phyloP scores from a whole-genome alignment of 495 filamentous ascomycete species.

The Trichoderma virens region DNA sequence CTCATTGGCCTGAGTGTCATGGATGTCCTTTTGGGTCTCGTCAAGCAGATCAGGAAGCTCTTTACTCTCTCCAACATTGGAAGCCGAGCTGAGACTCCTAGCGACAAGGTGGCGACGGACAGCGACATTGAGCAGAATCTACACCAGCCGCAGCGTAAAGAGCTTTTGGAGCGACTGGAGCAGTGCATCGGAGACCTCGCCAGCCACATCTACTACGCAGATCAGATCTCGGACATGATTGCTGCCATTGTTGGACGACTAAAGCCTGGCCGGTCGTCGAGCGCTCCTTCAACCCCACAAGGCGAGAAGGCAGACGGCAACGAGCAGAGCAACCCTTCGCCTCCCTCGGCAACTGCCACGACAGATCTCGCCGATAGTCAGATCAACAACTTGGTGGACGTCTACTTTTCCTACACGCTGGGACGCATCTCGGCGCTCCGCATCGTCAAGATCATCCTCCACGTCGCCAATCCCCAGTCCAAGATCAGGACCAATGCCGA shows the following conservation, averaged over 20 bases:
- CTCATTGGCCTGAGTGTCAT: slow-evolving; percentile 91
- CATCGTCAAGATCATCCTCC: slow-evolving; percentile 69
- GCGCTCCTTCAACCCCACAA: slow-evolving; percentile 30
- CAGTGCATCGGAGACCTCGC: slow-evolving; percentile 77
- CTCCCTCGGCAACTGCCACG: slow-evolving; percentile 16
- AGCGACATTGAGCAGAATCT: slow-evolving; percentile 12
- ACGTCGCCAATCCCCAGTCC: slow-evolving; percentile 62
- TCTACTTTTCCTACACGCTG: slow-evolving; percentile 64
- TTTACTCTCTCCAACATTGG: slow-evolving; percentile 51
- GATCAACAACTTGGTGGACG: slow-evolving; percentile 33
- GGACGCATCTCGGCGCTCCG: slow-evolving; percentile 71
- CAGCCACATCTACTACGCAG: slow-evolving; percentile 88
- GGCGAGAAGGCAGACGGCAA: slow-evolving; percentile 31
- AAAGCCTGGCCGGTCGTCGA: slow-evolving; percentile 48
- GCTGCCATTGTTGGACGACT: slow-evolving; percentile 66
- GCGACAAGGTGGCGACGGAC: slow-evolving; percentile 19
- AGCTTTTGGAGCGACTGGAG: slow-evolving; percentile 59
- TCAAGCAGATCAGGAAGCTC: slow-evolving; percentile 68
- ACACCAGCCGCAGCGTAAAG: slow-evolving; percentile 26
- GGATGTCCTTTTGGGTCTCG: slow-evolving; percentile 74
- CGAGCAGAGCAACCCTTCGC: slow-evolving; percentile 14
- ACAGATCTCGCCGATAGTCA: slow-evolving; percentile 25
- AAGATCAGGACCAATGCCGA: slow-evolving; percentile 51
- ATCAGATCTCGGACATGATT: slow-evolving; percentile 90
- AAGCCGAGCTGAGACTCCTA: slow-evolving; percentile 18